Base-by-base conservation (phyloP, 2,329 filamentous ascomycete genomes). In the Capronia epimyces region DNA sequence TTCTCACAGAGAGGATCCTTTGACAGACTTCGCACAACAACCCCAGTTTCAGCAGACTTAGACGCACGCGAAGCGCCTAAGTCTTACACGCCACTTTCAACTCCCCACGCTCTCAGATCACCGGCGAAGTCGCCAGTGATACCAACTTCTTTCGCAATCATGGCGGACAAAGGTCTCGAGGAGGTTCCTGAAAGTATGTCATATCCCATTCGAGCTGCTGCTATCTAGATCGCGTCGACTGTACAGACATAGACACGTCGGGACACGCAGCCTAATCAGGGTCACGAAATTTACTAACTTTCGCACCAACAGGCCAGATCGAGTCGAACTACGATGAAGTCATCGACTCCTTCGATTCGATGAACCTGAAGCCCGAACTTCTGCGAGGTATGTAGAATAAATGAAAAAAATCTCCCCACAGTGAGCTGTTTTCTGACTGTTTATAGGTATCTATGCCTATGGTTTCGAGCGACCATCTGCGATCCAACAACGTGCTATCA, bases 281-380 rank as follows among this genome's bases (percentile, higher is more conserved):
- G 12, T 37, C 20, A 25, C 21, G 4, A 46, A 46, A 25, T 46
- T 46, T 25, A 46, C 45, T 55, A 39, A 49, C 24, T 49, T 49
- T 53, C 71, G 31, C 37, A 34, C 32, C 47, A 43, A 67, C 72
- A 95, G 91, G 86, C 76, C 89, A 95, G 80, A 98, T 98, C 82
- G 94, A 98, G 83, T 95, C 90, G 72, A 98, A 98, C 88, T 98
- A 97, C 80, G 93, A 98, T 82, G 90, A 97, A 83, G 90, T 91
- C 69, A 91, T 93, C 75, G 94, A 98, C 78, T 95, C 89, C 58
- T 98, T 98, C 78, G 93, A 98, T 77, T 82, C 90, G 67, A 98
- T 98, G 93, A 85, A 84, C 77, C 83, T 98, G 69, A 95, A 94
- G 83, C 71, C 89, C 62, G 93, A 98, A 81, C 87, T 98, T 69